Evolutionary conservation across 495 filamentous ascomycete species (phyloP).

Genomic region (Penicillium atrosanguineum): DNA sequence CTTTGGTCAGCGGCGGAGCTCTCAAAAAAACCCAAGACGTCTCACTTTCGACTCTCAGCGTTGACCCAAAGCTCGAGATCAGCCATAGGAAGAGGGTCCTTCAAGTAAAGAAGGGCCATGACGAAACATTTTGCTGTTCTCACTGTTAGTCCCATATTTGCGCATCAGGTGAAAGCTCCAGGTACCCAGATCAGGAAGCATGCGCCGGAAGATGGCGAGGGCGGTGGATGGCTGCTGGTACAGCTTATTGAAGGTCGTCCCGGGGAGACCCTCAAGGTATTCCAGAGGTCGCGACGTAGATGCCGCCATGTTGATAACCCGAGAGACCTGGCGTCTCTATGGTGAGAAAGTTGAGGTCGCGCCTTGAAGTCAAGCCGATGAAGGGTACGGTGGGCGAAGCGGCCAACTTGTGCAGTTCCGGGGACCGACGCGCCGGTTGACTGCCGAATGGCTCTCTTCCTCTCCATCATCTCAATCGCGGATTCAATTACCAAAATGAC

Average conservation of each 20-base stretch:
- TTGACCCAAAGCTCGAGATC: constrained; percentile 85
- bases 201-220: constrained; percentile 93
- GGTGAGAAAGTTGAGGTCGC: constrained; percentile 20
- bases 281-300: constrained; percentile 67
- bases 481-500: constrained; percentile 41
- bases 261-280: constrained; percentile 86
- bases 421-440: constrained; percentile 28
- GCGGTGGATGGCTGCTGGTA: constrained; percentile 96
- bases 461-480: not conserved
- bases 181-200: constrained; percentile 87
- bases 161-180: constrained; percentile 15
- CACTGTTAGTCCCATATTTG: constrained; percentile 21
- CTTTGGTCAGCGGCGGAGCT: constrained; percentile 2
- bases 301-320: constrained; percentile 60
- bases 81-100: constrained; percentile 65
- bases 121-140: constrained; percentile 85
- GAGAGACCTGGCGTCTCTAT: constrained; percentile 33
- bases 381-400: constrained; percentile 29
- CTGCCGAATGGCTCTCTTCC: constrained; percentile 6
- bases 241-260: constrained; percentile 80
- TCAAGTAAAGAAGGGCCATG: constrained; percentile 88
- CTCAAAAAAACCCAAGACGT: not conserved
- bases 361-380: constrained; percentile 14
- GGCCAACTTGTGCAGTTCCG: constrained; percentile 36
- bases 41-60: constrained; percentile 64